Evolutionary conservation across 1,284 basidiomycete genomes (phyloP).

Genomic region (Moesziomyces sp.): DNA sequence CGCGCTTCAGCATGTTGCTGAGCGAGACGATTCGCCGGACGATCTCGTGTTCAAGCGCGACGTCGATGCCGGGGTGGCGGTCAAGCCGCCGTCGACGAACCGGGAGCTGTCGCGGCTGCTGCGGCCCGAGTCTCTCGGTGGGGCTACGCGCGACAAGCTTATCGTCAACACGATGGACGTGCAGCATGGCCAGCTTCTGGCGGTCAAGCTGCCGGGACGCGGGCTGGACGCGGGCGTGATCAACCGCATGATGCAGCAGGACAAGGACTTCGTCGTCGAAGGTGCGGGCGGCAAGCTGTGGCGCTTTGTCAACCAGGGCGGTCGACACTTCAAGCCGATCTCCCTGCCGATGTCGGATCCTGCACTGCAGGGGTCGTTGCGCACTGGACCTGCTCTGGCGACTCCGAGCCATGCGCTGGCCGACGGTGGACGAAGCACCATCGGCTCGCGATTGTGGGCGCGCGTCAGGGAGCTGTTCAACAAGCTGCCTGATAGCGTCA

Average conservation of each 20-base stretch:
- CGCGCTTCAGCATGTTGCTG: too few relatives aligned
- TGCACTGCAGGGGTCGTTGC: not conserved
- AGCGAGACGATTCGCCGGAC: too few relatives aligned
- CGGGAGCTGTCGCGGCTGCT: not conserved
- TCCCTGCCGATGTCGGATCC: not conserved
- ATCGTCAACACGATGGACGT: not conserved
- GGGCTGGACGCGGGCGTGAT: not conserved
- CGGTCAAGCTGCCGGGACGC: not conserved
- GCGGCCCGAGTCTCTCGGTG: not conserved
- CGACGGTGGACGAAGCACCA: too few relatives aligned
- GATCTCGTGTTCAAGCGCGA: not conserved
- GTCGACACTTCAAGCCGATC: not conserved
- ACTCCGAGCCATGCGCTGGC: too few relatives aligned
- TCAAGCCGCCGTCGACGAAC: not conserved
- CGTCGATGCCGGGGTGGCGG: too few relatives aligned
- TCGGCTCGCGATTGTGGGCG: too few relatives aligned
- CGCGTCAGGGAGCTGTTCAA: too few relatives aligned
- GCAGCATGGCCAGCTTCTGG: not conserved
- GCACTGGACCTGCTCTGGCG: too few relatives aligned
- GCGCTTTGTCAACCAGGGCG: not conserved
- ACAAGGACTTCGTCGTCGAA: not conserved
- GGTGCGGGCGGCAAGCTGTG: not conserved
- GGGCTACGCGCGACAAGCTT: not conserved
- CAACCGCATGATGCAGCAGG: not conserved
- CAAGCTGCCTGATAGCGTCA: too few relatives aligned